Evolutionary conservation across 2,329 filamentous ascomycete species (phyloP), one percentile per base, ranked within the genome.

Genomic region (Colletotrichum tropicale): DNA sequence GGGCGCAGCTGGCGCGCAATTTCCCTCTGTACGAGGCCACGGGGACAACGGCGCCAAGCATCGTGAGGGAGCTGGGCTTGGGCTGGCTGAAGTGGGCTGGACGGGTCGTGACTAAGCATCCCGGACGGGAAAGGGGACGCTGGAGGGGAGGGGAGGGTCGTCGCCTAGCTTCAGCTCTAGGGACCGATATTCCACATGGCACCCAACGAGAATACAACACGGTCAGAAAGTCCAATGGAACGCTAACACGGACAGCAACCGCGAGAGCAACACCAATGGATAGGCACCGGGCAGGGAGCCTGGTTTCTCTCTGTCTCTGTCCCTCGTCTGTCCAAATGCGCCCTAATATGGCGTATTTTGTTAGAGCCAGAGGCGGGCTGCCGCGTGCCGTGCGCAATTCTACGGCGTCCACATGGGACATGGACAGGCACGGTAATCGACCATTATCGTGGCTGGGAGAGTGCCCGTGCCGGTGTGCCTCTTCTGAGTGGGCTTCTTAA

Each of bases 1-100:
- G 21, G 62, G 64, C 34, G 73, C 64, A 75, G 70, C 73, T 69
- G 55, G 55, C 43, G 58, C 58, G 73, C 58, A 75, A 75, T 75
- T 65, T 75, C 73, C 52, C n/a, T 65, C 64, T 68, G 64, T 65
- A 75, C 70, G 64, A 75, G 69, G 61, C 24, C 38, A 56, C 69
- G 64, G 69, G 43, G 69, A 72, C 69, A 26, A 52, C 56, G 56
- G 56, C 34, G 70, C 70, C 73, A 75, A 65, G 70, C 58, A 75
- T 66, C 70, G 73, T 60, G 70, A 30, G 34, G 16, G 58, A 62
- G 43, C 66, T 66, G 26, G 65, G 7, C 36, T 60, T 67, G 43
- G 43, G 43, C 21, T 60, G 38, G 61, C 30, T 65, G 58, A 24
- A 32, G 30, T 30, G 21, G 24, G 13, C 18, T 24, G 32, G 15